phyloP scores from a whole-genome alignment of 495 filamentous ascomycete species.

The Podospora pseudocomata region DNA sequence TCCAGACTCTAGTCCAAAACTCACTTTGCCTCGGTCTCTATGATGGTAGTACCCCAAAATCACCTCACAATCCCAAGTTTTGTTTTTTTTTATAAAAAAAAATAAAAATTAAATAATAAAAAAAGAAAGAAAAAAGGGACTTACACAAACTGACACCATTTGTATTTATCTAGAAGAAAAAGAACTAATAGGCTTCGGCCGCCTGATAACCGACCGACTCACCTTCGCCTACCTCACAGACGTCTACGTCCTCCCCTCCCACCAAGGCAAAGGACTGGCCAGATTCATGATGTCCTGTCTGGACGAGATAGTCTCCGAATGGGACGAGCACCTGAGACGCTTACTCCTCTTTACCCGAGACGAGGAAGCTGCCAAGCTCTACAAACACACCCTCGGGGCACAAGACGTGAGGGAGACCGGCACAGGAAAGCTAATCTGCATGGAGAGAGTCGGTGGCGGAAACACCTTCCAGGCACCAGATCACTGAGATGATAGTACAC shows the following conservation, averaged over 20 bases:
- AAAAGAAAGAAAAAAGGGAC: no score
- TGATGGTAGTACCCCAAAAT: conserved; percentile 1
- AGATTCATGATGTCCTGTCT: conserved; percentile 59
- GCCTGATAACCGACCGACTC: conserved; percentile 61
- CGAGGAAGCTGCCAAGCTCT: conserved; percentile 39
- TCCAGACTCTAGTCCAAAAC: conserved; percentile 47
- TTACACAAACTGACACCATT: no score
- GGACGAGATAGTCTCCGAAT: conserved; percentile 49
- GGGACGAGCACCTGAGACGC: conserved; percentile 53
- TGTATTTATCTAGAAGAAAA: not conserved
- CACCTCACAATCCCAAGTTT: no score
- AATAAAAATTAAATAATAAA: no score
- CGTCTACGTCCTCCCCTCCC: conserved; percentile 56
- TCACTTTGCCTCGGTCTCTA: conserved; percentile 57
- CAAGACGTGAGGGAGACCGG: conserved; percentile 34
- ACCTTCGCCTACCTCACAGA: conserved; percentile 69
- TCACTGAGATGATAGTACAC: not conserved
- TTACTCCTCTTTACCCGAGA: conserved; percentile 50
- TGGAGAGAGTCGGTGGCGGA: conserved; percentile 29
- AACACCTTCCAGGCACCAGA: not conserved
- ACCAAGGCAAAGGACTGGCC: conserved; percentile 59
- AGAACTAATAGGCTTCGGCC: conserved; percentile 54
- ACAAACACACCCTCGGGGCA: conserved; percentile 48
- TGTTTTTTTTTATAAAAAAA: no score
- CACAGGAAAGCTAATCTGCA: conserved; percentile 20